Conservation (phyloP, 768 basidiomycete genomes). For the Termitomyces sp. region DNA sequence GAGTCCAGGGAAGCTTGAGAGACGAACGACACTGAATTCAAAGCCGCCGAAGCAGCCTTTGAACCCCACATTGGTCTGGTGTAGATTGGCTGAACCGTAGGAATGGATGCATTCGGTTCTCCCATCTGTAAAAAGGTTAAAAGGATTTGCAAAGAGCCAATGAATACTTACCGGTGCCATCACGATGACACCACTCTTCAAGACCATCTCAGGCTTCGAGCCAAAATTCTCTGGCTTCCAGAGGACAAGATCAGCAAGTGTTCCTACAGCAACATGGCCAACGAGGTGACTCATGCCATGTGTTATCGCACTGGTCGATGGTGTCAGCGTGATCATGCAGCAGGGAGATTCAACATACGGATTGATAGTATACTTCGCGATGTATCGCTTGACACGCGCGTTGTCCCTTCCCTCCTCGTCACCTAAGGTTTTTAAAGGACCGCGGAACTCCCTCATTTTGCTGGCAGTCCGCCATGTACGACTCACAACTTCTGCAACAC, state of each 20-base stretch:
- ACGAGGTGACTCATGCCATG: constrained; percentile 89
- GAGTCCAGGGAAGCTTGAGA: no score
- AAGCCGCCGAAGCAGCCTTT: no score
- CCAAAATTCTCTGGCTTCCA: constrained; percentile 97
- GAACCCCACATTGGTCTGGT: constrained; percentile 94
- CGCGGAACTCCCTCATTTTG: constrained; percentile 81
- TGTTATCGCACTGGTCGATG: constrained; percentile 67
- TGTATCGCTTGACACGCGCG: constrained; percentile 87
- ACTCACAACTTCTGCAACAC: constrained; percentile 90
- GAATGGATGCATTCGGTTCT: constrained; percentile 94
- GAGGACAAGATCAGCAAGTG: constrained; percentile 88
- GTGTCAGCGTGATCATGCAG: not conserved
- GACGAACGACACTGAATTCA: no score
- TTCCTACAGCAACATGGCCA: constrained; percentile 78
- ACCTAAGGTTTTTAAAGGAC: constrained; percentile 65
- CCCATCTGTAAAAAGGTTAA: constrained; percentile 62
- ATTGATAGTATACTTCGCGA: constrained; percentile 96
- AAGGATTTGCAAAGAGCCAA: not conserved
- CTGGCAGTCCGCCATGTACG: constrained; percentile 97
- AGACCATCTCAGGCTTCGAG: constrained; percentile 85
- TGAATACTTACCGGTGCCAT: constrained; percentile 68
- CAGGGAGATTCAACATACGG: constrained; percentile 55
- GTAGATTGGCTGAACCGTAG: constrained; percentile 87
- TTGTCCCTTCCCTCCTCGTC: constrained; percentile 76
- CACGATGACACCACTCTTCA: constrained; percentile 92